phyloP scores from a whole-genome alignment of 345 rosid genomes.

The Nephelium lappaceum region DNA sequence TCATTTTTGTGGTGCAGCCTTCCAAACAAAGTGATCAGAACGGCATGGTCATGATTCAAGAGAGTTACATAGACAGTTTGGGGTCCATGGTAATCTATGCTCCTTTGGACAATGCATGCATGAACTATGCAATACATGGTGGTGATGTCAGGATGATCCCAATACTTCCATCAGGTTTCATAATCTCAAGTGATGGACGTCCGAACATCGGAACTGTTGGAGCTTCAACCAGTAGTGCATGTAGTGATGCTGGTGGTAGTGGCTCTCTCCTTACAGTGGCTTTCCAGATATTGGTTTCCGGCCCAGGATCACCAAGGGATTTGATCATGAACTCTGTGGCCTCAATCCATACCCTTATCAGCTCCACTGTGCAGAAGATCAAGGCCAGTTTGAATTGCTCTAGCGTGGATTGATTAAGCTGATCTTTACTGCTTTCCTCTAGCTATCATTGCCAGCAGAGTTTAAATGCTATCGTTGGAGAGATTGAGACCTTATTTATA shows the following conservation, averaged over 20 bases:
- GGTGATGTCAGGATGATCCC: constrained; percentile 38
- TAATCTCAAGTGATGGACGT: constrained; percentile 53
- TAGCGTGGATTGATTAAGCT: constrained; percentile 23
- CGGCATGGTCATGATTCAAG: constrained; percentile 62
- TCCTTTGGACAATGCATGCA: constrained; percentile 44
- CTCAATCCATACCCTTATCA: constrained; percentile 52
- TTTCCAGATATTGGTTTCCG: no score
- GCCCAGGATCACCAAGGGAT: constrained; percentile 9
- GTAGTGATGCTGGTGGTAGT: no score
- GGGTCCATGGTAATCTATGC: constrained; percentile 64
- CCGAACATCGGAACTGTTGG: neutral
- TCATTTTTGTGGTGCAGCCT: constrained; percentile 29
- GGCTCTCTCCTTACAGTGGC: no score
- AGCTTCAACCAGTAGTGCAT: no score
- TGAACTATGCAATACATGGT: constrained; percentile 40
- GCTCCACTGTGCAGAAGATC: constrained; percentile 53
- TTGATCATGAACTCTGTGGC: constrained; percentile 46
- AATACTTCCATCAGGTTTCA: constrained; percentile 77
- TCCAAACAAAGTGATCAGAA: constrained; percentile 9
- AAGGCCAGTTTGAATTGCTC: constrained; percentile 46
- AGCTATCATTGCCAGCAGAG: no score
- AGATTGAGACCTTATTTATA: no score
- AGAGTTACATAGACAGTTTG: constrained; percentile 47
- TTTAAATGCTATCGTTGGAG: no score
- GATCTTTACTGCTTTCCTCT: neutral